Percentiles rank a stretch among this genome's conserved stretches.
Conservation (phyloP, 1,284 basidiomycete genomes). For the Ustilago sp. region DNA sequence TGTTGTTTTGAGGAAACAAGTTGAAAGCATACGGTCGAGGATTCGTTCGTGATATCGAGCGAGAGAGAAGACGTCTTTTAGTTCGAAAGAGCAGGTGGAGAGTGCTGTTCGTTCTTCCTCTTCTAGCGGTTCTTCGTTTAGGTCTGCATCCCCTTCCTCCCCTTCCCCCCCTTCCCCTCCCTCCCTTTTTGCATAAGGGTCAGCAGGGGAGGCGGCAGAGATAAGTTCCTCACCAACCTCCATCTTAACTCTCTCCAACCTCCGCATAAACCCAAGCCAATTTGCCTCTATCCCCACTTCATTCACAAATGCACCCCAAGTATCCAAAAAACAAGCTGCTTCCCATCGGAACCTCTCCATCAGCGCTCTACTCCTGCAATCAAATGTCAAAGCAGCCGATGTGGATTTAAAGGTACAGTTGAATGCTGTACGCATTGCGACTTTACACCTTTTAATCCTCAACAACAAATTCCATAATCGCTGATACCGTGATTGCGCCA, state of each 20-base stretch:
- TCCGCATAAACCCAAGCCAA: constrained; percentile 40
- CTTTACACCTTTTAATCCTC: constrained; percentile 50
- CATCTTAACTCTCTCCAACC: constrained; percentile 27
- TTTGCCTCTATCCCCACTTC: constrained; percentile 44
- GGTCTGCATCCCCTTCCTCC: constrained; percentile 24
- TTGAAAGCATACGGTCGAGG: constrained; percentile 54
- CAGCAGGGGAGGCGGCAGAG: background rate
- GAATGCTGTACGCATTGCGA: constrained; percentile 42
- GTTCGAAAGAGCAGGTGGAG: constrained; percentile 32
- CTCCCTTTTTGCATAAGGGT: too few relatives aligned
- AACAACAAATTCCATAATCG: constrained; percentile 57
- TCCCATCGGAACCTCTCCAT: constrained; percentile 43
- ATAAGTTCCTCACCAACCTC: constrained; percentile 40
- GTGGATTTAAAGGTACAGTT: constrained; percentile 31
- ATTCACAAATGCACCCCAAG: constrained; percentile 30
- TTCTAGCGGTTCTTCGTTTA: constrained; percentile 36
- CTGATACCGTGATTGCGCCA: constrained; percentile 51
- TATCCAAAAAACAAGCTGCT: constrained; percentile 33
- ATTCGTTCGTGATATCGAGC: constrained; percentile 55
- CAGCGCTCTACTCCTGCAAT: constrained; percentile 22
- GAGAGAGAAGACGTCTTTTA: constrained; percentile 59
- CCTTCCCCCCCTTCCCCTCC: background rate
- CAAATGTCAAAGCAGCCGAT: constrained; percentile 33
- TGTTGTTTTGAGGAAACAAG: constrained; percentile 49
- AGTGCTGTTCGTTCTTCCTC: constrained; percentile 35